Base-by-base conservation (phyloP, 441 rosid species). In the Jatropha multifida region DNA sequence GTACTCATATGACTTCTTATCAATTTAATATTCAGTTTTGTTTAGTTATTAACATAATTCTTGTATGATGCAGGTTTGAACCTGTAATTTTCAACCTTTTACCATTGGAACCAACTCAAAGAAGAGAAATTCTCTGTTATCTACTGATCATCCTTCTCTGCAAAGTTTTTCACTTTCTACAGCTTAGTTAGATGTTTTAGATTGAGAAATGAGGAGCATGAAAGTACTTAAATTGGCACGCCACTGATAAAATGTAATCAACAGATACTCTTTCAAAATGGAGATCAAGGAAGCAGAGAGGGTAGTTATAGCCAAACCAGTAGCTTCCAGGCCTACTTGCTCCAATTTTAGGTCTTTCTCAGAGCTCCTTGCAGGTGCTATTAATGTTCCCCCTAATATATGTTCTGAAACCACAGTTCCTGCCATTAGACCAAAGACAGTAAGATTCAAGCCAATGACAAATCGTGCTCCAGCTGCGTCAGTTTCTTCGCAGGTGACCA, bases 321-420 rank as follows among this genome's bases (percentile, higher is more conserved):
- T 95, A 70, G 93, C 99, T 63, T 93, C 97, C 46, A 90, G 91
- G 85, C 98, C 98, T 68, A 82, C 84, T 74, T 77, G 85, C 78
- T 86, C 90, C 44, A 81, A 81, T 56, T 85, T 95, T 59, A 83
- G 81, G 78, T 84, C 94, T 48, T 93, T 91, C 86, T 81, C 94
- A 40, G 94, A 92, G 86, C 91, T 88, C 67, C 90, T 92, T 14
- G 86, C 88, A 3, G 89, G 90, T 56, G 85, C 94, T 58, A 78
- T 89, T 52, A 83, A 86, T 67, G 79, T 76, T 63, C 81, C 92
- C 5, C 88, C 87, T 73, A 74, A 76, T 18, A 72, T 67, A 4
- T 59, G 81, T 74, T 73, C 86, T n/a, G 89, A 85, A 73, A 79
- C 75, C 52, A 77, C 88, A 67, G 84, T 88, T 74, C 78, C 90